Evolutionary conservation across 495 filamentous ascomycete species (phyloP), one percentile per base, ranked within the genome.

Genomic region (Friedmanniomyces endolithicus): DNA sequence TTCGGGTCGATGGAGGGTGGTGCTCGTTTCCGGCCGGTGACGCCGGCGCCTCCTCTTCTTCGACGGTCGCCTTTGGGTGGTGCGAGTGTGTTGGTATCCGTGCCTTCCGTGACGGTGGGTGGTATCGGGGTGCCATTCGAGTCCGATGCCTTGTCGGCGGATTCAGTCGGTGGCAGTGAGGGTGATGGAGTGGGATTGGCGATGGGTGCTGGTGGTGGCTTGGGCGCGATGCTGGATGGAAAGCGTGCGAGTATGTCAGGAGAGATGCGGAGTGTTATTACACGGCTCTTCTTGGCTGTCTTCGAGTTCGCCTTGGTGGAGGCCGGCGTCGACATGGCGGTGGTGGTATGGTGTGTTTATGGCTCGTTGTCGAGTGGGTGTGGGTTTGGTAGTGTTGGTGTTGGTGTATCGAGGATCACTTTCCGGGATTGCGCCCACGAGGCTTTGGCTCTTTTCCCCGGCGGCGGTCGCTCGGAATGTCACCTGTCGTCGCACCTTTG

Each of bases 21-120:
- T 70, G 86, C 88, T 24, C 81, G 72, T 14, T 72, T 62, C 8
- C 74, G 67, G 58, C 85, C 78, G 41, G 72, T 73, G 35, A 72
- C 77, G 61, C 81, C 77, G 19, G 74, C 73, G 52, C 68, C 65
- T 37, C 72, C 72, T 66, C 84, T 70, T 67, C 85, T 85, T 72
- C 75, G 86, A 79, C 72, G 83, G 75, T 39, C 70, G 63, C 34
- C 74, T 73, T 41, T 79, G 72, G 48, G 72, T 68, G 55, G 71
- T 73, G 57, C 71, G 75, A 59, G 71, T 71, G 74, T 71, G 55
- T 69, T 70, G 48, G 71, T 67, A 56, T 78, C 72, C 37, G 77
- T 73, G 52, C 41, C 35, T 0, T 45, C 57, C 20, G 54, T 33
- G 47, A 71, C 71, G 59, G 77, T 72, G 69, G 68, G 39, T 72